phyloP scores from a whole-genome alignment of 2,329 filamentous ascomycete species.

The Diaporthe sp. region DNA sequence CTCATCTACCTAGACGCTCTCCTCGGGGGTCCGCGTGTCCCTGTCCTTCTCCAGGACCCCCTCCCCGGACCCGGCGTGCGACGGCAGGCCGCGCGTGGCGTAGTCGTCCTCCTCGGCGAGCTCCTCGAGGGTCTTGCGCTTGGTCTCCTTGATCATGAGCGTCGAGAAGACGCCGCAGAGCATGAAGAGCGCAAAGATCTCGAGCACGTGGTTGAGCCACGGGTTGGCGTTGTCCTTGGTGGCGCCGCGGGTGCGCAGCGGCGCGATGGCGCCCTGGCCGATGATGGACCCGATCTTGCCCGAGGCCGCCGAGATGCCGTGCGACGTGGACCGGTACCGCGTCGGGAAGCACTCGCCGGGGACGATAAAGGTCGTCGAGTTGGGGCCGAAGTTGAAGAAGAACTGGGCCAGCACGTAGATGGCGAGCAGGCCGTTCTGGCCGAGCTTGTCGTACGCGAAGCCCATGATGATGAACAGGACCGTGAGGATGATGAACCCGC shows the following conservation, averaged over 20 bases:
- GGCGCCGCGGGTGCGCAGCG: conserved; percentile 62
- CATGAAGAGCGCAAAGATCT: conserved; percentile 85
- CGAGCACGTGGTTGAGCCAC: conserved; percentile 83
- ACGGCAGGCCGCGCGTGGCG: background rate
- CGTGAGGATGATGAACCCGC: conserved; percentile 72
- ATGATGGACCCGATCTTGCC: conserved; percentile 69
- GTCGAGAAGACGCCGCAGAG: conserved; percentile 78
- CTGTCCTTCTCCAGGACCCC: conserved; percentile 35
- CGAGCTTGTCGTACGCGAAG: conserved; percentile 69
- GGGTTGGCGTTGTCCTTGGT: conserved; percentile 60
- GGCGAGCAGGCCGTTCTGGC: conserved; percentile 66
- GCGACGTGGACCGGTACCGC: conserved; percentile 68
- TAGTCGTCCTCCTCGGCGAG: conserved; percentile 54
- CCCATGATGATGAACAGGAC: conserved; percentile 74
- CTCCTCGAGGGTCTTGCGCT: conserved; percentile 79
- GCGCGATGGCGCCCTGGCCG: conserved; percentile 69
- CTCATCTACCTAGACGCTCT: conserved; percentile 7
- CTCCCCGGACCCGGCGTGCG: background rate
- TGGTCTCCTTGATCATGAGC: conserved; percentile 80
- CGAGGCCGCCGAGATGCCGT: conserved; percentile 67
- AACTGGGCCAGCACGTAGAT: conserved; percentile 70
- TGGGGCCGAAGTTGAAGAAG: conserved; percentile 72
- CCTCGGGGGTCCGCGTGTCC: conserved; percentile 23
- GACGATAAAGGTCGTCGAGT: conserved; percentile 70
- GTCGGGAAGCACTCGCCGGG: conserved; percentile 71